phyloP scores from a whole-genome alignment of 257 asterid genomes.

The Solanum lycopersicoides region DNA sequence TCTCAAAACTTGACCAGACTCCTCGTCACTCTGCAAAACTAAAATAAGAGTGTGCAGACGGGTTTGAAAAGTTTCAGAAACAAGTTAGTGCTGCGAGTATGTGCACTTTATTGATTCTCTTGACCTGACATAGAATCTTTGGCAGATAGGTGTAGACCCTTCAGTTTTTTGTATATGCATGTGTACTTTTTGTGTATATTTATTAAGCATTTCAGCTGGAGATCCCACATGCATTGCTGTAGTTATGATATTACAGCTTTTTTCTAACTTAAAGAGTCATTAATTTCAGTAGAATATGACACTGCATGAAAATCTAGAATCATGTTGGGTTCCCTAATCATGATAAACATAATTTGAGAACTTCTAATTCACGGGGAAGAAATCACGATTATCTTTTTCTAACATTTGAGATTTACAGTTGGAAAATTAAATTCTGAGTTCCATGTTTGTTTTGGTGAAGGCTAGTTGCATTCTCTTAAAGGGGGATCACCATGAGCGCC shows the following conservation, averaged over 20 bases:
- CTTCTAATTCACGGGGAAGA: background rate
- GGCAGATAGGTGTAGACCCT: background rate
- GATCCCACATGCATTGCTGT: background rate
- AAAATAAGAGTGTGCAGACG: background rate
- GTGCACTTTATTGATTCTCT: background rate
- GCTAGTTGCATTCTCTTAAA: conserved; percentile 61
- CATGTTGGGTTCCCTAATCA: background rate
- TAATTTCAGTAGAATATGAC: background rate
- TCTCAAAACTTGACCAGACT: background rate
- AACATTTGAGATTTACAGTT: background rate
- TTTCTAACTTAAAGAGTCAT: background rate
- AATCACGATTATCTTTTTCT: background rate
- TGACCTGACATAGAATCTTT: background rate
- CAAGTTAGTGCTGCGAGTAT: background rate
- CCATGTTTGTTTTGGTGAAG: conserved; percentile 30
- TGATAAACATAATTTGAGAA: background rate
- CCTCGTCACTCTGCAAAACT: background rate
- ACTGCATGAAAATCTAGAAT: background rate
- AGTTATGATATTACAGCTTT: background rate
- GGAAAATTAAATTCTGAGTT: conserved; percentile 7
- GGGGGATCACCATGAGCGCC: conserved; percentile 45
- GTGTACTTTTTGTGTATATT: background rate
- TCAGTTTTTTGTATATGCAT: background rate
- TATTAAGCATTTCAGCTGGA: background rate
- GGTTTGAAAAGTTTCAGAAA: background rate